These are phyloP conservation scores for Corinectria fuckeliana DNA, from an alignment of 2,329 filamentous ascomycete species.

Conservation along the genomic window DNA sequence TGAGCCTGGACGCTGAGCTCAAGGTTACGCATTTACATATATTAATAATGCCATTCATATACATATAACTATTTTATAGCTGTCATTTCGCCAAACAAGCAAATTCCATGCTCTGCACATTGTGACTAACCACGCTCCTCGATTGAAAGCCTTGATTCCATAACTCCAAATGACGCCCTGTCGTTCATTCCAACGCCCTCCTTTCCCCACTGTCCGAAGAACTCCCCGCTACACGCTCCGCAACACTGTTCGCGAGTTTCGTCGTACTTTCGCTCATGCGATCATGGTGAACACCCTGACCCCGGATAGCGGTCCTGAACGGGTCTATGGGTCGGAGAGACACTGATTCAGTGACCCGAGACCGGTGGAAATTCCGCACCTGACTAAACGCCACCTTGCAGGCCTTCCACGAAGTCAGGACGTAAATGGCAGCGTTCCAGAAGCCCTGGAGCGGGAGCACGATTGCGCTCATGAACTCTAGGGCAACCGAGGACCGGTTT, in stretches of 20 bases:
- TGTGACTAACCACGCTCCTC: no score
- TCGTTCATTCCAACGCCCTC: neutral
- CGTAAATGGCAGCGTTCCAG: conserved; percentile 78
- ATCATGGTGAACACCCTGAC: no score
- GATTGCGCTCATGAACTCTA: conserved; percentile 71
- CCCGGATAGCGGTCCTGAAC: neutral
- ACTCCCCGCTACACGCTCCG: neutral
- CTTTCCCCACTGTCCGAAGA: neutral
- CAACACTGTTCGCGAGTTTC: neutral
- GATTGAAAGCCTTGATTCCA: neutral
- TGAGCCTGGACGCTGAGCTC: no score
- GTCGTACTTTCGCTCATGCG: neutral
- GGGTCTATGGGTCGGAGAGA: no score
- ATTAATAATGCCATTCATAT: neutral
- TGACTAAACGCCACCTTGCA: neutral
- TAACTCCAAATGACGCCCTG: neutral
- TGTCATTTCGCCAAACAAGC: no score
- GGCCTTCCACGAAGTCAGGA: conserved; percentile 62
- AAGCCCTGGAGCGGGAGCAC: conserved; percentile 79
- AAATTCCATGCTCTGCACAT: no score
- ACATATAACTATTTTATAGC: no score
- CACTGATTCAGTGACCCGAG: neutral
- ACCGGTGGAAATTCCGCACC: neutral
- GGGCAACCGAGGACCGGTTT: conserved; percentile 54
- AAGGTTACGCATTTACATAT: no score